Percentiles rank a stretch among this genome's conserved stretches.
Conservation (phyloP, 106 monocot genomes). For the Narthecium ossifragum region DNA sequence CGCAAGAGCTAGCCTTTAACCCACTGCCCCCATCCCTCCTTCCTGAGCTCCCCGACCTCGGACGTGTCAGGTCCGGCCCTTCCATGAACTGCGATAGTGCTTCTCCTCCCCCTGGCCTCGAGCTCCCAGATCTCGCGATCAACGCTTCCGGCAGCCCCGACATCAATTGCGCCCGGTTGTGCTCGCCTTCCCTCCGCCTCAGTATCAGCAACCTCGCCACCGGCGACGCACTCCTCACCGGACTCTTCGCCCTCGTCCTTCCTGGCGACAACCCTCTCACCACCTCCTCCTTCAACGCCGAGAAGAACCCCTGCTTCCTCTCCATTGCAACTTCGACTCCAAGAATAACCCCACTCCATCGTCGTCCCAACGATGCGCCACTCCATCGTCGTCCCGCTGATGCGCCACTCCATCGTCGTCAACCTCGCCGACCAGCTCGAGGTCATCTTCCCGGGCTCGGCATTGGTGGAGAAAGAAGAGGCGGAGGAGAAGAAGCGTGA, state of each 20-base stretch:
- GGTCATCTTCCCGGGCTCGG: too few species aligned
- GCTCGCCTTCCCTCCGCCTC: too few species aligned
- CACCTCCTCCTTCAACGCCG: constrained; percentile 30
- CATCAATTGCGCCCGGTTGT: neutral
- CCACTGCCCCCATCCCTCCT: constrained; percentile 42
- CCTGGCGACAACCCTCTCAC: too few species aligned
- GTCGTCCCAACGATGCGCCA: too few species aligned
- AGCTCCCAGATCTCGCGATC: constrained; percentile 24
- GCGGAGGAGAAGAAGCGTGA: too few species aligned
- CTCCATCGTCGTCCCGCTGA: too few species aligned
- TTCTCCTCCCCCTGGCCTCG: too few species aligned
- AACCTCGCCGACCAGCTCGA: too few species aligned
- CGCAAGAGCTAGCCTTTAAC: constrained; percentile 30
- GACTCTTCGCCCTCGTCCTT: constrained; percentile 20
- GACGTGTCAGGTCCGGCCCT: constrained; percentile 40
- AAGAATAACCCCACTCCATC: too few species aligned
- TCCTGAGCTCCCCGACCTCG: constrained; percentile 21
- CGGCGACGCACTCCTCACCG: constrained; percentile 26
- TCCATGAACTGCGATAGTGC: constrained; percentile 43
- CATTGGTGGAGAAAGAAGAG: too few species aligned
- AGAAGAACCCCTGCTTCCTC: constrained; percentile 38
- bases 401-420: too few species aligned
- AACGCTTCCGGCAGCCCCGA: constrained; percentile 6
- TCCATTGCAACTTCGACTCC: too few species aligned
- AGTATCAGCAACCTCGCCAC: constrained; percentile 32